Base-by-base conservation (phyloP, 2,329 filamentous ascomycete species). In the Epichloe coenophiala region DNA sequence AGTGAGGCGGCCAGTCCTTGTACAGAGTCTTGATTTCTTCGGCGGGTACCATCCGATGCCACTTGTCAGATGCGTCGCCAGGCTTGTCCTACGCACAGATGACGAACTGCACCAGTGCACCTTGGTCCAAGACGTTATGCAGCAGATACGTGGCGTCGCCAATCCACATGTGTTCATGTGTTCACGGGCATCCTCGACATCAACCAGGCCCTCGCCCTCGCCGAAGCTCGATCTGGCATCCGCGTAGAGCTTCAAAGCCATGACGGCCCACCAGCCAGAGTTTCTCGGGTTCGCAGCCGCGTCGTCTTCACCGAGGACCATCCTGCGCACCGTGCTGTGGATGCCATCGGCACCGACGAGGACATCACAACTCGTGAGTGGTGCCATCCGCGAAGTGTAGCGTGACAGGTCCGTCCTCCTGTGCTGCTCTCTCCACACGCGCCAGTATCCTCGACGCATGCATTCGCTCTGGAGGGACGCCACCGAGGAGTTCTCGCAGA, bases 271-370 rank as follows among this genome's bases (percentile, higher is more conserved):
- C 23, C 37, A 48, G 6, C 47, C 47, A 48, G 37, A 36, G 31
- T 48, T 39, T 31, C 35, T 48, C 27, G 37, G 47, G 15, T 40
- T 21, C 38, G 47, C 39, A 21, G 47, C 21, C 31, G 21, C n/a
- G 17, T 42, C 37, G 13, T 42, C 31, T 42, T 39, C 36, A n/a
- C 37, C 48, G 15, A 59, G n/a, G 5, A 61, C 53, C 38, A 58
- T 47, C 9, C 51, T 53, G 17, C 56, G 54, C 6, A 59, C 57
- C 0, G 47, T 36, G 36, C 58, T 51, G 31, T 56, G 56, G 11
- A 59, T 58, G 8, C 57, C 58, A 35, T 61, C 57, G 4, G 58
- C 56, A 15, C 58, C 21, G 21, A 21, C 48, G 15, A 59, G n/a
- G 2, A 56, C 54, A 44, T 59, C 51, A 35, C 57, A 57, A 57